Conservation (phyloP, 2,329 filamentous ascomycete genomes). For the Apiospora phragmitis region DNA sequence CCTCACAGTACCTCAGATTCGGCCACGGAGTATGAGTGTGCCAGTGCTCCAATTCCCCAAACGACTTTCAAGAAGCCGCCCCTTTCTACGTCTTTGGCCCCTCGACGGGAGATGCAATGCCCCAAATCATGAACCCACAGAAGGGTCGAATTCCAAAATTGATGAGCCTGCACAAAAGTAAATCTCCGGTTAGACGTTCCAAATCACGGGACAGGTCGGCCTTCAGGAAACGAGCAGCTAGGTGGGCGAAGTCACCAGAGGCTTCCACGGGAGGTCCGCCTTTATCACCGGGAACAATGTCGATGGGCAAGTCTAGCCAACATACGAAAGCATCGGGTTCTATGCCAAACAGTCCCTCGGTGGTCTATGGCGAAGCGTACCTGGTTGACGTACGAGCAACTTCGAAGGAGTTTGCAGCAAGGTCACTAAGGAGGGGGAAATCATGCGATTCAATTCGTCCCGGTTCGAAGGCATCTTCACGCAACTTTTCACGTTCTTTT, state of each 20-base stretch:
- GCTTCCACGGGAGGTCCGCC: not conserved
- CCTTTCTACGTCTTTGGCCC: constrained; percentile 52
- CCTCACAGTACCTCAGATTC: constrained; percentile 18
- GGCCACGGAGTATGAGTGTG: constrained; percentile 51
- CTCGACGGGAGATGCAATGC: constrained; percentile 10
- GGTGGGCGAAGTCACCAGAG: constrained; percentile 9
- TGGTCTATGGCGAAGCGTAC: constrained; percentile 28
- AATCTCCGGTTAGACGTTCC: not conserved
- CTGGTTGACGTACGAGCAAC: constrained; percentile 27
- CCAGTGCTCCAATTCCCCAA: constrained; percentile 47
- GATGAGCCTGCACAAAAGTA: not conserved
- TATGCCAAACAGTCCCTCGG: constrained; percentile 25
- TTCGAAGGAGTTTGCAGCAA: not conserved
- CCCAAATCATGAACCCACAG: not conserved
- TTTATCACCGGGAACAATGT: constrained; percentile 17
- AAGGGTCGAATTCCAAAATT: not conserved
- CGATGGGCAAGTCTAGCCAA: constrained; percentile 20
- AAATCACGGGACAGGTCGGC: not conserved
- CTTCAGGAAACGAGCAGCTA: not conserved
- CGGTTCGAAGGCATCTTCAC: constrained; percentile 22
- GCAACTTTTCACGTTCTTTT: constrained; percentile 18
- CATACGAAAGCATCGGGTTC: constrained; percentile 22
- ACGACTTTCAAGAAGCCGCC: constrained; percentile 43
- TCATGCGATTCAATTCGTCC: constrained; percentile 29
- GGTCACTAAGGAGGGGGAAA: constrained; percentile 20